Evolutionary conservation across 345 rosid species (phyloP), one percentile per base, ranked within the genome.

Genomic region (Crucihimalaya himalaica): DNA sequence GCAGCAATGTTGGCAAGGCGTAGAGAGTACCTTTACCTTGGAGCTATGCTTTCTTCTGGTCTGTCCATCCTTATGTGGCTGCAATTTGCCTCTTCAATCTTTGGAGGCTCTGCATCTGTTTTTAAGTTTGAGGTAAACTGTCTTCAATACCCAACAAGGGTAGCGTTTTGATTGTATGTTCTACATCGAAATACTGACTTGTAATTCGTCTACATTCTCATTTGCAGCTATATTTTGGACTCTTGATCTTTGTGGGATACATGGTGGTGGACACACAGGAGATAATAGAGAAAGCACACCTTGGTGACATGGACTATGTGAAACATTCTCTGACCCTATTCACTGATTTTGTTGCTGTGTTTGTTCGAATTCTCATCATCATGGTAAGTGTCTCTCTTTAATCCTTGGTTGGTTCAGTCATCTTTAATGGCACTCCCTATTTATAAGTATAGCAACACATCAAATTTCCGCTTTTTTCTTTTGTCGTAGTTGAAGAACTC

Each of bases 1-100:
- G 96, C 96, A 18, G 96, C 96, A 12, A 84, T 87, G 91, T 57
- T 87, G 68, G 93, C 96, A 15, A 89, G 83, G 81, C 85, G 97
- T 3, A 84, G 97, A 42, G 97, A 91, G 81, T 89, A 86, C 56
- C 90, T 91, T 5, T 91, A 89, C 78, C 91, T 91, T 16, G 91
- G 91, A 63, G 97, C 93, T 48, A 64, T 91, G 83, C 92, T 91
- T 23, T 87, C 96, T 5, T 89, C 97, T 73, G 90, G 89, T 28
- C 34, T 87, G 23, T 85, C 91, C 51, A 81, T 87, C 21, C 86
- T 91, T 40, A 56, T 87, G 5, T 89, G 96, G 96, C 62, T 91
- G 82, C 89, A 91, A 1, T 79, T 91, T 48, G 88, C 93, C 29
- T 85, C 92, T 54, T 50, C 5, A 80, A 75, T 89, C 84, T 89